Base-by-base conservation (phyloP, 768 basidiomycete species). In the Mycena rosella region DNA sequence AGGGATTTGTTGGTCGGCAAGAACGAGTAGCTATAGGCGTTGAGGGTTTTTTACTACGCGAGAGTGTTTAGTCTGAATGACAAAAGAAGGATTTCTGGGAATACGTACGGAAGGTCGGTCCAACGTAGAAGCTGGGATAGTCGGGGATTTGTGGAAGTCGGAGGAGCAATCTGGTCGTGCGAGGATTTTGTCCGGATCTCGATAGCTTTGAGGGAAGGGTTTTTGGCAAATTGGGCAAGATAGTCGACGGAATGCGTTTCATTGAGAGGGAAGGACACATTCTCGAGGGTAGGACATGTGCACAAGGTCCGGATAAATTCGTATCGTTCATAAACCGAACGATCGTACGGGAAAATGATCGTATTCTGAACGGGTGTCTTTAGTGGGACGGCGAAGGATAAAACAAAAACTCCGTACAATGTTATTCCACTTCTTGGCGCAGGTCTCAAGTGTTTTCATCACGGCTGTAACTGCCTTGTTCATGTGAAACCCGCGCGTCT, bases 141-240 rank as follows among this genome's bases (percentile, higher is more conserved):
- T 20, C 54, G 54, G 18, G 62, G 24, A 30, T 63, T 34, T 3
- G 30, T 17, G 17, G 20, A 26, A 1, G 30, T 42, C 18, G 32
- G 24, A 14, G 62, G 32, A 14, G 30, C 2, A 11, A n/a, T n/a
- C n/a, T n/a, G n/a, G n/a, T 18, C 5, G 26, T 52, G 8, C 3
- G n/a, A n/a, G n/a, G n/a, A n/a, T n/a, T 47, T 20, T 7, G 30
- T 22, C 8, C 62, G 30, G 14, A 63, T 56, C 17, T 55, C 53
- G 2, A 56, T 55, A 11, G 44, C 54, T 11, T 29, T 24, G 10
- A 63, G 44, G 1, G 44, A 55, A 1, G 54, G 32, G 14, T 1
- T 27, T 22, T 56, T 30, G 26, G n/a, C n/a, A 44, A 55, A 13
- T 63, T 63, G 14, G 32, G n/a, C 17, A 18, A 63, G 26, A n/a